Percentiles rank a stretch among this genome's conserved stretches.
These are phyloP conservation scores for Grosmannia penicillata DNA, from an alignment of 2,329 filamentous ascomycete genomes.

Conservation along the genomic window DNA sequence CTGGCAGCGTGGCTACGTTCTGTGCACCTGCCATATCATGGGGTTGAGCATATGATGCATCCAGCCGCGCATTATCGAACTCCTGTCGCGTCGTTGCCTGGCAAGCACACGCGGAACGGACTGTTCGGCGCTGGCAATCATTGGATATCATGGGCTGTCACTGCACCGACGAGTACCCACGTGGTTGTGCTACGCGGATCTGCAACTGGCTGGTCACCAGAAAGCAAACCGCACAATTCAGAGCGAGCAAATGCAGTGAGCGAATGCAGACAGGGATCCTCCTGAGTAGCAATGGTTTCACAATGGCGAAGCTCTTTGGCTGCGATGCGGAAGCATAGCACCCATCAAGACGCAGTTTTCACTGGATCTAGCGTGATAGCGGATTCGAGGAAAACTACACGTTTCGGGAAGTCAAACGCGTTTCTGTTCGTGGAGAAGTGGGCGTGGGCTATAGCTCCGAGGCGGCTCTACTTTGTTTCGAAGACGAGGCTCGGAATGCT, in stretches of 20 bases:
- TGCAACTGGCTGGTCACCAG: constrained; percentile 14
- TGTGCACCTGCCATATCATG: constrained; percentile 9
- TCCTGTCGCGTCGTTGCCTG: constrained; percentile 30
- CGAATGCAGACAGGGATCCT: constrained; percentile 16
- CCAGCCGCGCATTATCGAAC: constrained; percentile 30
- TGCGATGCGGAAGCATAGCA: no score
- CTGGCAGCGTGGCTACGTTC: constrained; percentile 17
- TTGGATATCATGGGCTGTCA: constrained; percentile 6
- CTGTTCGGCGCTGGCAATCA: constrained; percentile 4
- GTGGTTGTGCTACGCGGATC: constrained; percentile 6
- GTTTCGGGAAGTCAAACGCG: background rate
- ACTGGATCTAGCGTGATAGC: constrained; percentile 7
- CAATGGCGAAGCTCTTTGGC: background rate
- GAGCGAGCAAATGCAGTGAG: constrained; percentile 37
- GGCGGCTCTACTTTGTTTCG: background rate
- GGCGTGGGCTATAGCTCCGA: no score
- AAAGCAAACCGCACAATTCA: constrained; percentile 14
- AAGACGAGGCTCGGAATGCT: no score
- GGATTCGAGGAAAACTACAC: background rate
- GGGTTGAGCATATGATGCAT: constrained; percentile 41
- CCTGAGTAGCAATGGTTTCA: constrained; percentile 3
- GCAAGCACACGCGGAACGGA: constrained; percentile 28
- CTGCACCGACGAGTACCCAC: background rate
- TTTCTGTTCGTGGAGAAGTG: no score
- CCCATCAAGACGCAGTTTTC: no score